A percentile compares a stretch with the other conserved stretches of the same genome.
These are phyloP conservation scores for Asterochloris sp. DNA, from an alignment of 139 green algal genomes.

Conservation along the genomic window DNA sequence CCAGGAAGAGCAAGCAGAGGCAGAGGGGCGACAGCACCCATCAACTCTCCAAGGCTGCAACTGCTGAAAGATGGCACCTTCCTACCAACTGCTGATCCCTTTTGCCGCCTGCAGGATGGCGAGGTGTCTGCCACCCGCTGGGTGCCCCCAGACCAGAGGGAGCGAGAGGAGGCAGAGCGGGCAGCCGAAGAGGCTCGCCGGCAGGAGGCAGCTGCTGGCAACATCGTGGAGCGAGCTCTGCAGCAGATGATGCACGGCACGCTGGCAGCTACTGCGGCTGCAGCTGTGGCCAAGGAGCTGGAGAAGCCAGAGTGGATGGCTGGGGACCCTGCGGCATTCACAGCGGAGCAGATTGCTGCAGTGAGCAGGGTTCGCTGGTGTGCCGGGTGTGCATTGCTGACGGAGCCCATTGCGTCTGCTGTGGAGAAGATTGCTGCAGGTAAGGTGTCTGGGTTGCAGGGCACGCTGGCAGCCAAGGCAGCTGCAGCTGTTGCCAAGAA, in stretches of 20 bases:
- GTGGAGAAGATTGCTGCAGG: too few relatives aligned
- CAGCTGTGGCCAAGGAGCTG: not conserved
- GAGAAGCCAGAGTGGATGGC: constrained; percentile 9
- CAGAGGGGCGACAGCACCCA: too few relatives aligned
- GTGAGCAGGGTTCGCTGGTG: not conserved
- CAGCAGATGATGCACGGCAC: constrained; percentile 20
- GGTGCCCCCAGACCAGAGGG: not conserved
- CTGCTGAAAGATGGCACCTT: too few relatives aligned
- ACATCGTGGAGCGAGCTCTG: constrained; percentile 9
- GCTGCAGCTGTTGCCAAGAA: too few relatives aligned
- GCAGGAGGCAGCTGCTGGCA: not conserved
- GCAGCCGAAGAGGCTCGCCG: constrained; percentile 14
- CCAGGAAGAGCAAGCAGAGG: too few relatives aligned
- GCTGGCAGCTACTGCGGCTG: not conserved
- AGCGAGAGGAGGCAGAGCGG: not conserved
- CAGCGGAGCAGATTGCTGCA: not conserved
- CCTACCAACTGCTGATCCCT: too few relatives aligned
- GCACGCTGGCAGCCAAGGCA: too few relatives aligned
- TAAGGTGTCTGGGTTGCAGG: too few relatives aligned
- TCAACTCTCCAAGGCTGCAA: too few relatives aligned
- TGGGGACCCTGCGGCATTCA: constrained; percentile 6
- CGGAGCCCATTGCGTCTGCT: too few relatives aligned
- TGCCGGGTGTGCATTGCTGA: not conserved
- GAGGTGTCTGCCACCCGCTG: not conserved
- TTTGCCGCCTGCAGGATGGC: not conserved